Evolutionary conservation across 2,329 filamentous ascomycete genomes (phyloP), one percentile per base, ranked within the genome.

Genomic region (Botrytis squamosa): DNA sequence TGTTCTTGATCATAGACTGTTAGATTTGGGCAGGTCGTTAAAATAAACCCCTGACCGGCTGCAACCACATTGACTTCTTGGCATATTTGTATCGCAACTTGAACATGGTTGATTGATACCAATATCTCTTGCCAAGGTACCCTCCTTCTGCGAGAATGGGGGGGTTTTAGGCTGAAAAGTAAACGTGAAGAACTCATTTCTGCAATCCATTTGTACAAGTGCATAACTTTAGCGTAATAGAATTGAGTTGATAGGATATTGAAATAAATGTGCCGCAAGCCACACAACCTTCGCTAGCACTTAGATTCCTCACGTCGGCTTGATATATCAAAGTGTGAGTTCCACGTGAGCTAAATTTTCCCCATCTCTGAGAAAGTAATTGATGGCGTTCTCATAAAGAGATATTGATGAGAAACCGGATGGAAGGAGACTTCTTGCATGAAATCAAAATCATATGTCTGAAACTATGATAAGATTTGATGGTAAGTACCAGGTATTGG

Each of bases 1-100:
- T 68, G 10, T 29, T 55, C 52, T 40, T 29, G 49, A 29, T 68
- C 9, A 22, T 40, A 29, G 4, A 40, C 22, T 22, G 25, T 42
- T 57, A 42, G 38, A 69, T 69, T 42, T 57, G 49, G 49, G 66
- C 66, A 69, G 66, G 66, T 69, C 38, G 66, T 69, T 42, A 18
- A 59, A 57, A 57, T 25, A 57, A 57, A 25, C 20, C 18, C 38
- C 49, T 44, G 38, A 22, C 25, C 16, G 36, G n/a, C 36, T 68
- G 49, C 65, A 25, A 68, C 36, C 65, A 40, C 55, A 55, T 55
- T 40, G 1, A 29, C 14, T n/a, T 40, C 46, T 55, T 36, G 36
- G 36, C 25, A 42, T 29, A 16, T 55, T 14, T 16, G 33, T 52
- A 38, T 52, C 33, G 46, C 44, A 22, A 67, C 33, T 67, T n/a